A percentile compares a stretch with the other conserved stretches of the same genome.
These are phyloP conservation scores for Trichosporon inkin DNA, from an alignment of 1,284 basidiomycete species.

Conservation along the genomic window DNA sequence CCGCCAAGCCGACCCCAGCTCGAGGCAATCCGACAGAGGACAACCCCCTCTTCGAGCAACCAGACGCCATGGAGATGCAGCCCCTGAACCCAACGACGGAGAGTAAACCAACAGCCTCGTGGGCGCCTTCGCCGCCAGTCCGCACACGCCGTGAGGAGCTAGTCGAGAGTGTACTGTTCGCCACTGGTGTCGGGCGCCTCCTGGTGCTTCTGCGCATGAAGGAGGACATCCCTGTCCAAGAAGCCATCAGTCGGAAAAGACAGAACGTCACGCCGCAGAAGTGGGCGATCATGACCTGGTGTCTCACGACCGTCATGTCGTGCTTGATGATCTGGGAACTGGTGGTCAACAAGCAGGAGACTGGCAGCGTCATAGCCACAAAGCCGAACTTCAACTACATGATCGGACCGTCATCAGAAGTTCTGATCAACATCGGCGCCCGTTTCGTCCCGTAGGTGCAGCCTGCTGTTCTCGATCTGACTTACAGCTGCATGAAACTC, in stretches of 20 bases:
- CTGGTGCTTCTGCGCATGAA: conserved; percentile 34
- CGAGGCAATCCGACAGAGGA: neutral
- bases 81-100: neutral
- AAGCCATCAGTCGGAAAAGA: conserved; percentile 77
- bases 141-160: neutral
- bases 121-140: neutral
- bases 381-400: conserved; percentile 81
- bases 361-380: conserved; percentile 74
- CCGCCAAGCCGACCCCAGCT: neutral
- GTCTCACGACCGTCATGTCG: conserved; percentile 59
- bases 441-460: conserved; percentile 66
- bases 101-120: neutral
- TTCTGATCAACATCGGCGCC: conserved; percentile 78
- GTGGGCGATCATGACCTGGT: conserved; percentile 61
- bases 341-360: conserved; percentile 64
- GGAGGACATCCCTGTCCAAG: conserved; percentile 60
- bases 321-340: conserved; percentile 70
- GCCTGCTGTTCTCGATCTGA: conserved; percentile 4
- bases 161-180: conserved; percentile 28
- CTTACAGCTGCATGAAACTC: conserved; percentile 32
- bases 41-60: neutral
- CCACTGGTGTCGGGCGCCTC: conserved; percentile 36
- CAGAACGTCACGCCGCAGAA: conserved; percentile 76
- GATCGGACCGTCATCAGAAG: conserved; percentile 80
- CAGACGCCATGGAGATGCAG: neutral